These are phyloP conservation scores for Saturnispora diversa DNA, from an alignment of 805 yeast species.

Conservation along the genomic window DNA sequence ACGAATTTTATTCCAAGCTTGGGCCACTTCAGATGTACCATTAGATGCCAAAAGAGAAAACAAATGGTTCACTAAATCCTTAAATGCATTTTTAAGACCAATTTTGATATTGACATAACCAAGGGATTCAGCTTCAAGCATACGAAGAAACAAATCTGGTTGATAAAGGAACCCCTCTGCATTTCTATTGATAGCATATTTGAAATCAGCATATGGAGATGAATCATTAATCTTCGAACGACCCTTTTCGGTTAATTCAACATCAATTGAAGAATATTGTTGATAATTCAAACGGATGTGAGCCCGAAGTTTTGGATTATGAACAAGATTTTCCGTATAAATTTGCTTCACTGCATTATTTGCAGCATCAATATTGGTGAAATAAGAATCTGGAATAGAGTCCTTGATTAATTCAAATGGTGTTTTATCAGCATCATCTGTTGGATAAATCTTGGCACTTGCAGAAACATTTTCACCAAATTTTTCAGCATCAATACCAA, in stretches of 20 bases:
- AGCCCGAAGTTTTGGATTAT: conserved; percentile 72
- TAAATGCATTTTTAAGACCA: conserved; percentile 39
- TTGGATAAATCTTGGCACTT: conserved; percentile 59
- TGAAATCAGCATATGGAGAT: conserved; percentile 80
- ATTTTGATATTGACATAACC: conserved; percentile 66
- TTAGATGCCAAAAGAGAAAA: conserved; percentile 60
- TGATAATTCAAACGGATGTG: conserved; percentile 57
- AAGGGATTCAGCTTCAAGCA: conserved; percentile 82
- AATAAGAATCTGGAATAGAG: conserved; percentile 33
- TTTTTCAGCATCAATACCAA: conserved; percentile 72
- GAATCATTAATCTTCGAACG: conserved; percentile 66
- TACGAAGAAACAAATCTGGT: conserved; percentile 80
- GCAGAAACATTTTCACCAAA: conserved; percentile 74
- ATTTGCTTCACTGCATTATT: conserved; percentile 60
- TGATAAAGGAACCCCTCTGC: conserved; percentile 62
- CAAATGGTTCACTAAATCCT: conserved; percentile 39
- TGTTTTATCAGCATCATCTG: conserved; percentile 54
- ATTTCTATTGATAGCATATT: conserved; percentile 78
- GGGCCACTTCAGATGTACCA: conserved; percentile 66
- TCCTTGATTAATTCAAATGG: conserved; percentile 55
- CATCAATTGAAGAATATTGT: conserved; percentile 59
- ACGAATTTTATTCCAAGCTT: conserved; percentile 76
- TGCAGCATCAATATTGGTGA: conserved; percentile 48
- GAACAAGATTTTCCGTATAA: conserved; percentile 70
- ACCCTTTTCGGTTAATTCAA: conserved; percentile 79